These are phyloP conservation scores for Periconia macrospinosa DNA, from an alignment of 2,329 filamentous ascomycete genomes.

Conservation along the genomic window DNA sequence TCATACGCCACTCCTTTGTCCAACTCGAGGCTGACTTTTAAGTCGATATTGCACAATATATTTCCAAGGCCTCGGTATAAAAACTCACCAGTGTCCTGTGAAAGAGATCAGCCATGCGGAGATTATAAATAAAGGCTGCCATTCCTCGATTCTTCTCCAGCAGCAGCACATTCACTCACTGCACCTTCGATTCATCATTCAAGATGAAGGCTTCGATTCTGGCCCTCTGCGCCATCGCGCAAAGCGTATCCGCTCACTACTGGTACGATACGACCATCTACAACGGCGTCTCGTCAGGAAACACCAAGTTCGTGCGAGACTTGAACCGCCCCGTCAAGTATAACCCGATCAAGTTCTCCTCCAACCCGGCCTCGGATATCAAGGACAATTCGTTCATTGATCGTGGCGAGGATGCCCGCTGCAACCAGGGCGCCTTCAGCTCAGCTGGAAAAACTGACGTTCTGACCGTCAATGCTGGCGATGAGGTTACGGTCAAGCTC, in stretches of 20 bases:
- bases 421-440: slow-evolving; percentile 25
- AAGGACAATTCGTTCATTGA: slow-evolving; percentile 21
- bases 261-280: slow-evolving; percentile 22
- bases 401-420: slow-evolving; percentile 23
- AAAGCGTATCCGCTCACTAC: slow-evolving; percentile 27
- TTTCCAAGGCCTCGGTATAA: too few species aligned
- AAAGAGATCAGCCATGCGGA: too few species aligned
- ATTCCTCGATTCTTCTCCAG: too few species aligned
- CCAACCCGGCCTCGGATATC: slow-evolving; percentile 13
- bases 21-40: too few species aligned
- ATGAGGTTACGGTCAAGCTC: slow-evolving; percentile 51
- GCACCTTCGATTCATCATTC: slow-evolving; percentile 5
- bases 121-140: too few species aligned
- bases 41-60: too few species aligned
- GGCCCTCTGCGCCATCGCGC: slow-evolving; percentile 12
- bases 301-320: slow-evolving; percentile 26
- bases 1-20: too few species aligned
- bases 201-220: slow-evolving; percentile 20
- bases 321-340: slow-evolving; percentile 23
- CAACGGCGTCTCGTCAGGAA: slow-evolving; percentile 16
- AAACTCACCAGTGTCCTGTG: too few species aligned
- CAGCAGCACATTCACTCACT: too few species aligned
- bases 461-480: slow-evolving; percentile 36
- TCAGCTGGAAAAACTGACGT: slow-evolving; percentile 11
- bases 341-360: slow-evolving; percentile 21